phyloP scores from a whole-genome alignment of 164 flowering plant species.

The Pachysandra terminalis region DNA sequence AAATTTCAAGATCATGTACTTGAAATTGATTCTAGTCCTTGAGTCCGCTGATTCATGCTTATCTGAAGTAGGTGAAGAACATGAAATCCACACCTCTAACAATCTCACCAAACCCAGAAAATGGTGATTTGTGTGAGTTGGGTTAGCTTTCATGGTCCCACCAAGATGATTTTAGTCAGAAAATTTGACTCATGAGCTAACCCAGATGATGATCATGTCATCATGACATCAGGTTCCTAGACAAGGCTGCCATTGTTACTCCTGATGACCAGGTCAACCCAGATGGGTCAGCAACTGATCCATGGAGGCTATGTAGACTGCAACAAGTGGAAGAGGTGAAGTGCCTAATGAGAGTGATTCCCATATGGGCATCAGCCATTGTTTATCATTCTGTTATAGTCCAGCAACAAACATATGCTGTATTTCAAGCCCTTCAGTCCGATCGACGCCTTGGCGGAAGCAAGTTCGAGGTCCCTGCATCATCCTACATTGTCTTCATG shows the following conservation, averaged over 20 bases:
- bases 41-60: too few relatives aligned
- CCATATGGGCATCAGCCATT: conserved; percentile 57
- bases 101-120: too few relatives aligned
- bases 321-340: conserved; percentile 86
- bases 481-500: conserved; percentile 41
- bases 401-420: conserved; percentile 37
- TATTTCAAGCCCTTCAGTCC: conserved; percentile 57
- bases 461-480: conserved; percentile 49
- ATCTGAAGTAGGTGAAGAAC: too few relatives aligned
- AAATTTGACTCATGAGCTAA: neutral
- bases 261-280: conserved; percentile 41
- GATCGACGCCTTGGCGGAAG: conserved; percentile 34
- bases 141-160: too few relatives aligned
- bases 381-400: conserved; percentile 31
- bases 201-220: neutral
- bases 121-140: too few relatives aligned
- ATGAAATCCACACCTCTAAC: too few relatives aligned
- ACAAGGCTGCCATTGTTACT: conserved; percentile 71
- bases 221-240: conserved; percentile 49
- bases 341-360: conserved; percentile 63
- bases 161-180: too few relatives aligned
- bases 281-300: conserved; percentile 60
- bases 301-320: conserved; percentile 69
- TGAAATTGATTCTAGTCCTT: too few relatives aligned
- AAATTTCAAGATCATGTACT: too few relatives aligned